Percentiles rank a stretch among this genome's conserved stretches.
Conservation (phyloP, 2,329 filamentous ascomycete species). For the Paracoccidioides brasiliensis region DNA sequence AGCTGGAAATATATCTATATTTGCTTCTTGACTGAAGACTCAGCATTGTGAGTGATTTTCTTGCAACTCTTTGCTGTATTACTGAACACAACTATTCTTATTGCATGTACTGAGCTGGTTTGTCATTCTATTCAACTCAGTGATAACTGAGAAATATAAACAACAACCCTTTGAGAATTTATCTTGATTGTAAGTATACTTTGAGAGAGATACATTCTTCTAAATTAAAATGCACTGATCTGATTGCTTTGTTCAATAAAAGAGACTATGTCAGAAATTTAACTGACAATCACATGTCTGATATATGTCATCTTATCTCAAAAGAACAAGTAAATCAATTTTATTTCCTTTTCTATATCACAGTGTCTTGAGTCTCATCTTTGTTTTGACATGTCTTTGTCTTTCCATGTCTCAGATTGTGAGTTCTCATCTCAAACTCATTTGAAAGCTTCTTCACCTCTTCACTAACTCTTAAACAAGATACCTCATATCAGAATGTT, state of each 20-base stretch:
- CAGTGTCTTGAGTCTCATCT: conserved; percentile 25
- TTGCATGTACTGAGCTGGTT: conserved; percentile 17
- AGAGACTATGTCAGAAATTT: conserved; percentile 6
- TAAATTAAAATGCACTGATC: neutral
- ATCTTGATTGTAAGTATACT: conserved; percentile 9
- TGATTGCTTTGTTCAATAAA: neutral
- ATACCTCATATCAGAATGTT: conserved; percentile 27
- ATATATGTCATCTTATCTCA: conserved; percentile 3
- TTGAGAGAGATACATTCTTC: neutral
- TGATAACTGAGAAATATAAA: conserved; percentile 3
- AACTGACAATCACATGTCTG: conserved; percentile 1
- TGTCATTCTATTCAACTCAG: neutral
- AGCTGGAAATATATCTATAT: conserved; percentile 37
- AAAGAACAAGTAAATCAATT: conserved; percentile 2
- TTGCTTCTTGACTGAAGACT: conserved; percentile 30
- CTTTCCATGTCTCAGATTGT: conserved; percentile 30
- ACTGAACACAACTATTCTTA: conserved; percentile 32
- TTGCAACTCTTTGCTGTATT: conserved; percentile 27
- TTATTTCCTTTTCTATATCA: conserved; percentile 1
- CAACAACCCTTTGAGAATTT: conserved; percentile 8
- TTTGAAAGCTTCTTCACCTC: neutral
- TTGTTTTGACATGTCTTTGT: conserved; percentile 22
- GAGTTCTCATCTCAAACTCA: conserved; percentile 12
- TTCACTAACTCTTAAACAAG: conserved; percentile 19
- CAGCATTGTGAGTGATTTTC: conserved; percentile 22